These are phyloP conservation scores for Podila horticola DNA, from an alignment of 192 early-diverging fungal species.

Conservation along the genomic window DNA sequence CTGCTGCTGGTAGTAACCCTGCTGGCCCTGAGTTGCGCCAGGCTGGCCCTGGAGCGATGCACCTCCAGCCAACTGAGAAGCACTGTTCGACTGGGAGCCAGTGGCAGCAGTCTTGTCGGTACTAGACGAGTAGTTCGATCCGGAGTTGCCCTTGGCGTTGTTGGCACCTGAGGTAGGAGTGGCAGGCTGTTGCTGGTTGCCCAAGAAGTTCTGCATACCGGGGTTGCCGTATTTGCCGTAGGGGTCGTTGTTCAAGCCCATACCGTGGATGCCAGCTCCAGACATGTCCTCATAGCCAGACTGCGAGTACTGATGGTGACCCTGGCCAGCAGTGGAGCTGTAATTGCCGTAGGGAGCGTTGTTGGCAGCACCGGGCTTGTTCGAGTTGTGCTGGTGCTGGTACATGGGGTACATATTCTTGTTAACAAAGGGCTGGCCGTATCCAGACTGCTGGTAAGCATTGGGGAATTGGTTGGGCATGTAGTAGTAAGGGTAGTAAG, in stretches of 20 bases:
- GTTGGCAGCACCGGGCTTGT: slow-evolving; percentile 56
- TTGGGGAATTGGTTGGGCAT: slow-evolving; percentile 84
- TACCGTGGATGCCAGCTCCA: slow-evolving; percentile 40
- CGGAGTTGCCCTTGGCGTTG: slow-evolving; percentile 28
- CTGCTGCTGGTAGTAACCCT: slow-evolving; percentile 36
- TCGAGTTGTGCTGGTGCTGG: slow-evolving; percentile 50
- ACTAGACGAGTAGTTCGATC: slow-evolving; percentile 38
- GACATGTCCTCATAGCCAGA: slow-evolving; percentile 47
- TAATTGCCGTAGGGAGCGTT: slow-evolving; percentile 54
- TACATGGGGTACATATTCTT: slow-evolving; percentile 93
- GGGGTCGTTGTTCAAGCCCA: slow-evolving; percentile 43
- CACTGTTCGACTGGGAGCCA: slow-evolving; percentile 26
- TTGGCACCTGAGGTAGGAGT: slow-evolving; percentile 28
- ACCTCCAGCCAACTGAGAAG: slow-evolving; percentile 22
- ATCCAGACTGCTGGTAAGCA: slow-evolving; percentile 82
- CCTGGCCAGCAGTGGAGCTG: slow-evolving; percentile 40
- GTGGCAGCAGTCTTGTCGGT: slow-evolving; percentile 24
- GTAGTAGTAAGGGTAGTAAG: slow-evolving; percentile 88
- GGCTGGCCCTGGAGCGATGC: slow-evolving; percentile 42
- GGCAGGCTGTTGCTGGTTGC: slow-evolving; percentile 43
- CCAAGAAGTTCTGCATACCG: slow-evolving; percentile 50
- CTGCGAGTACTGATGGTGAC: slow-evolving; percentile 44
- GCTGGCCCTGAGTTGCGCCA: slow-evolving; percentile 24
- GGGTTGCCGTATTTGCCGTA: slow-evolving; percentile 48
- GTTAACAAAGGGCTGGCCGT: slow-evolving; percentile 92